Base-by-base conservation (phyloP, 768 basidiomycete species). In the Leccinum aurantiacum region DNA sequence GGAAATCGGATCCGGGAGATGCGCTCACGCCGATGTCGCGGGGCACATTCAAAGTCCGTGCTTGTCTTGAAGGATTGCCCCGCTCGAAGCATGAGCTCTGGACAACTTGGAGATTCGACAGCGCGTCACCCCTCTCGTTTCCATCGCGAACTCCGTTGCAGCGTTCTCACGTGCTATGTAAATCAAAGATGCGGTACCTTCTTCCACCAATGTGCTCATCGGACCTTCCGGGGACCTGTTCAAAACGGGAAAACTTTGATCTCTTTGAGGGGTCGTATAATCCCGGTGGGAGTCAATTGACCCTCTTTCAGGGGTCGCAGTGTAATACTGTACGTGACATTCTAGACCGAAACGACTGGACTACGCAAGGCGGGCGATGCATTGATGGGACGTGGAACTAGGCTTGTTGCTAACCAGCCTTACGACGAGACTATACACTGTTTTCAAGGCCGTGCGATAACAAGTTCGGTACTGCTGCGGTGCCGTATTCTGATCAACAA, bases 111-210 rank as follows among this genome's bases (percentile, higher is more conserved):
- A 29, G 17, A 38, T 35, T 27, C 15, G n/a, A 15, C 19, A 6
- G 10, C 31, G 17, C 2, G 9, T 46, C 19, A 27, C 17, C 29
- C 19, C n/a, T 15, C 24, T 49, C 53, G 17, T 27, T 61, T 5
- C 38, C 19, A 38, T n/a, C 46, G 19, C n/a, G 31, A 3, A 41
- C 13, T 25, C 27, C 0, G 35, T 37, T 37, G 13, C 33, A 56
- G 48, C 57, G 38, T 24, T 48, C 54, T 49, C 22, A 59, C 41
- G 13, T 38, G 57, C 54, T 56, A 52, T 31, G 55, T 48, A 7
- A n/a, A 29, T 33, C 50, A 17, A 11, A 5, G 13, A 8, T 6
- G n/a, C 7, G n/a, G 14, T 54, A 27, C 19, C 7, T 27, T 7
- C 17, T 38, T 59, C 27, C 33, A 11, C 13, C 13, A 33, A 33